Percentiles rank a stretch among this genome's conserved stretches.
Conservation (phyloP, 2,329 filamentous ascomycete genomes). For the Madurella mycetomatis region DNA sequence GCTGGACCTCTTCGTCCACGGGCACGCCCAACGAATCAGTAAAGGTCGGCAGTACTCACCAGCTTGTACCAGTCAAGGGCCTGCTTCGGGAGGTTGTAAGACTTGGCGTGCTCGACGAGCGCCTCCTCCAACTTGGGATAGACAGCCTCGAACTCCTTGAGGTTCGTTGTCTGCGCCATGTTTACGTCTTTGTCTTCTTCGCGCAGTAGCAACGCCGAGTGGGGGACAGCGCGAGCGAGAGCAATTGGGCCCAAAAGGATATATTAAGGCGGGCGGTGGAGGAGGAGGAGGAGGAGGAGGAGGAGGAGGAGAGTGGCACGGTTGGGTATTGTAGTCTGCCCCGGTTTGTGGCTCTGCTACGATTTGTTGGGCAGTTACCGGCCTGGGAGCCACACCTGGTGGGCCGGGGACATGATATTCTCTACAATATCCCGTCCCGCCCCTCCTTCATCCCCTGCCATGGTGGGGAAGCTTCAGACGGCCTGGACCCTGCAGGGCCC, state of each 20-base stretch:
- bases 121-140: slow-evolving; percentile 83
- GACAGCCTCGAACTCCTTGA: slow-evolving; percentile 83
- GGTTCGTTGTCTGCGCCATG: slow-evolving; percentile 68
- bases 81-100: slow-evolving; percentile 77
- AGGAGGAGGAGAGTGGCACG: background rate
- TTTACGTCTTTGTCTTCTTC: slow-evolving; percentile 22
- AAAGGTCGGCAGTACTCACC: slow-evolving; percentile 44
- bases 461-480: background rate
- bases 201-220: background rate
- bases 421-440: background rate
- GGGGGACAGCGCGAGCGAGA: background rate
- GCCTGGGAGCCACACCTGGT: background rate
- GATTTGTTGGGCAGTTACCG: background rate
- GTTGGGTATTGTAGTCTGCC: background rate
- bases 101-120: slow-evolving; percentile 70
- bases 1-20: background rate
- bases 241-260: background rate
- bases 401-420: background rate
- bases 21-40: background rate
- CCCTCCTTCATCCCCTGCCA: background rate
- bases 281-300: background rate
- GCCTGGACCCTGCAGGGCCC: too few relatives aligned
- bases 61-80: slow-evolving; percentile 83
- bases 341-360: background rate
- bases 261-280: background rate